phyloP scores from a whole-genome alignment of 2,329 filamentous ascomycete genomes.

The Sodiomyces alkalinus region DNA sequence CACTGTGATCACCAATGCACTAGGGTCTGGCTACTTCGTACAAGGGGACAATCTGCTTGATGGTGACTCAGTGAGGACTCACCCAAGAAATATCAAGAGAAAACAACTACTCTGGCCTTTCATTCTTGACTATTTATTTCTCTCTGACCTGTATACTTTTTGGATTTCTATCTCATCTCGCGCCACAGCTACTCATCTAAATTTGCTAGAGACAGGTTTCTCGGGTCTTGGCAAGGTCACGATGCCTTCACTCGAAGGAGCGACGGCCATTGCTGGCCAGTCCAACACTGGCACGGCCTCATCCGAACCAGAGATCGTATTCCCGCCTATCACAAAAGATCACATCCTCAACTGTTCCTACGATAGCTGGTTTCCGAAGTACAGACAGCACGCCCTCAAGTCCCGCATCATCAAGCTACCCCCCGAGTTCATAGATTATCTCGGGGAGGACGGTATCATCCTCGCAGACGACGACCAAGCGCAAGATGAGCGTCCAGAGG shows the following conservation, averaged over 20 bases:
- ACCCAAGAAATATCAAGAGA: too few relatives aligned
- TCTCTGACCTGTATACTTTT: too few relatives aligned
- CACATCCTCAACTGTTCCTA: slow-evolving; percentile 94
- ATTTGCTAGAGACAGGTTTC: too few relatives aligned
- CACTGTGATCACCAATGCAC: too few relatives aligned
- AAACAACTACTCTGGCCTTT: too few relatives aligned
- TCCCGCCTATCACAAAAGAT: slow-evolving; percentile 68
- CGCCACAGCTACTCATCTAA: too few relatives aligned
- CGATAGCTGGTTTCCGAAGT: slow-evolving; percentile 77
- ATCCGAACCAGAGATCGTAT: slow-evolving; percentile 34
- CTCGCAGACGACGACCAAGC: slow-evolving; percentile 53
- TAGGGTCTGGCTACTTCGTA: too few relatives aligned
- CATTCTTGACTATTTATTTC: too few relatives aligned
- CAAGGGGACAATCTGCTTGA: too few relatives aligned
- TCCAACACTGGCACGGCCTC: slow-evolving; percentile 3
- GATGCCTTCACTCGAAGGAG: slow-evolving; percentile 17
- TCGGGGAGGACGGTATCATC: slow-evolving; percentile 84
- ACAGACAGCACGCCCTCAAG: slow-evolving; percentile 63
- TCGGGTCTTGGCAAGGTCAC: slow-evolving; percentile 1
- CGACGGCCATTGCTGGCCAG: slow-evolving; percentile 5
- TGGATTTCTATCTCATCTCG: too few relatives aligned
- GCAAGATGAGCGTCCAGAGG: slow-evolving; percentile 40
- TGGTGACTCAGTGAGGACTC: too few relatives aligned
- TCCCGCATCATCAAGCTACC: slow-evolving; percentile 71
- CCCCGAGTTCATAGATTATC: slow-evolving; percentile 63